Conservation (phyloP, 1,284 basidiomycete species). For the Cryptococcus neoformans region DNA sequence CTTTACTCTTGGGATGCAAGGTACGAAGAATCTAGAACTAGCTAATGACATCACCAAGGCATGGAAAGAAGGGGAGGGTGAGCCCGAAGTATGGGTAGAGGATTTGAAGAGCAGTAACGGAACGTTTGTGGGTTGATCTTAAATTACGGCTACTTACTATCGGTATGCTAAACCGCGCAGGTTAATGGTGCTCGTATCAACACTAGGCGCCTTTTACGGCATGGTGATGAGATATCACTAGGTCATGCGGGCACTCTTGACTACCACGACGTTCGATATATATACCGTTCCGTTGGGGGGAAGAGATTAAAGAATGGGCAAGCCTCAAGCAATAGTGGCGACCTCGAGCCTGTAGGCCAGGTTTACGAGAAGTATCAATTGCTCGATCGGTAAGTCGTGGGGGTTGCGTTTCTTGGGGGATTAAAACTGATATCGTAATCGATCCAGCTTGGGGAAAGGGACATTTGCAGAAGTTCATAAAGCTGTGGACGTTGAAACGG, state of each 20-base stretch:
- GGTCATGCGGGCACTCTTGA: constrained; percentile 56
- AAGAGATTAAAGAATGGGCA: constrained; percentile 19
- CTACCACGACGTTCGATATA: constrained; percentile 54
- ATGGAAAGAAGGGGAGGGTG: constrained; percentile 40
- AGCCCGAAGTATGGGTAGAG: constrained; percentile 61
- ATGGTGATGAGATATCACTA: constrained; percentile 79
- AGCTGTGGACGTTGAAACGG: constrained; percentile 46
- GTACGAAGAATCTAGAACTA: constrained; percentile 16
- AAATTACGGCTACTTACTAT: not conserved
- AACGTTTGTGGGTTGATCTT: constrained; percentile 64
- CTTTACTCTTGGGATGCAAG: constrained; percentile 36
- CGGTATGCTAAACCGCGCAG: constrained; percentile 46
- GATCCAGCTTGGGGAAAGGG: constrained; percentile 44
- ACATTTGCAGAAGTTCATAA: constrained; percentile 50
- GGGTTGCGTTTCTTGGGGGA: not conserved
- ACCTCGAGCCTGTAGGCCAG: constrained; percentile 48
- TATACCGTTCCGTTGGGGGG: constrained; percentile 41
- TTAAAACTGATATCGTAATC: not conserved
- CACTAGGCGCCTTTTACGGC: constrained; percentile 57
- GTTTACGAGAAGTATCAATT: constrained; percentile 47
- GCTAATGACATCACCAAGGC: constrained; percentile 17
- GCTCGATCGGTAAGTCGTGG: constrained; percentile 32
- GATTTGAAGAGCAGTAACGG: constrained; percentile 76
- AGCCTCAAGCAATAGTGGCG: constrained; percentile 27
- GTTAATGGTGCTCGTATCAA: constrained; percentile 68